Conservation (phyloP, 176 grass and related monocot species). For the Oryza coarctata region DNA sequence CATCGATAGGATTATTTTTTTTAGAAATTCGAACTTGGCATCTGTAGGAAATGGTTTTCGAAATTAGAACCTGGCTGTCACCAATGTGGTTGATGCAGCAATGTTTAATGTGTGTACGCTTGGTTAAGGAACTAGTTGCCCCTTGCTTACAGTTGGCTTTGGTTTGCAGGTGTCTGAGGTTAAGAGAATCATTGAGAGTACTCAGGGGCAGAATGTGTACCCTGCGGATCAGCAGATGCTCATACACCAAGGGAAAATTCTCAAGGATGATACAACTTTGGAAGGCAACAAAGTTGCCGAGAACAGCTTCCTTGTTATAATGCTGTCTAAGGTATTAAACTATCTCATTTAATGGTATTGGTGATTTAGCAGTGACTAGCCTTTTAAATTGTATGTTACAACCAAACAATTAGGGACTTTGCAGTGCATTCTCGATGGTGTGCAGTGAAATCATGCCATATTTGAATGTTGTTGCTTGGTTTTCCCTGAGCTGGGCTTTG, state of each 20-base stretch:
- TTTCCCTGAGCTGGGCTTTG: neutral
- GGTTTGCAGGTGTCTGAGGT: constrained; percentile 69
- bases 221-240: constrained; percentile 88
- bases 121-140: neutral
- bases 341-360: neutral
- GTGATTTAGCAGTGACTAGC: neutral
- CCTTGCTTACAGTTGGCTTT: neutral
- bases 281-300: constrained; percentile 82
- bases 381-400: neutral
- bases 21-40: neutral
- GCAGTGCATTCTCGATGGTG: neutral
- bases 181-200: constrained; percentile 76
- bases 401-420: neutral
- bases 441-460: neutral
- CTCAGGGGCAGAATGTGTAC: constrained; percentile 71
- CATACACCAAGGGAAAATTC: constrained; percentile 93
- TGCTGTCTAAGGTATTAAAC: constrained; percentile 84
- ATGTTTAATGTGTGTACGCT: neutral
- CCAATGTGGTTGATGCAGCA: neutral
- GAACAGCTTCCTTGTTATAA: constrained; percentile 88
- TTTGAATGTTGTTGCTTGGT: neutral
- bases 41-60: neutral
- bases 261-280: constrained; percentile 95
- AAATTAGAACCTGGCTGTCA: neutral
- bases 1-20: neutral